These are phyloP conservation scores for Calonectria naviculata DNA, from an alignment of 2,329 filamentous ascomycete species.

Conservation along the genomic window DNA sequence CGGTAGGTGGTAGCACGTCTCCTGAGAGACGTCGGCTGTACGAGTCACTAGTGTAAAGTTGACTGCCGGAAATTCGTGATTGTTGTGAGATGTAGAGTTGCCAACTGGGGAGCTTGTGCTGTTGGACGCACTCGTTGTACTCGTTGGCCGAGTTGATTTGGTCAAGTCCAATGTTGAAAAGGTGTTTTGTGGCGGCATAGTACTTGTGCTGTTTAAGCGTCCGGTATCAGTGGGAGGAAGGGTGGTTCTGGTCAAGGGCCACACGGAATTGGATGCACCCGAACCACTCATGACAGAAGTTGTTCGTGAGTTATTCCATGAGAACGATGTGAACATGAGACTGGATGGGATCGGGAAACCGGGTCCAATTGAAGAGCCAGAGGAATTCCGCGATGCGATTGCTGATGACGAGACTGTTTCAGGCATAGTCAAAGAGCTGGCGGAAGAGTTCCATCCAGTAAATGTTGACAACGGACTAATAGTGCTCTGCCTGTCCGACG, in stretches of 20 bases:
- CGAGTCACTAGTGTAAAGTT: conserved; percentile 48
- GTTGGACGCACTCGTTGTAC: conserved; percentile 5
- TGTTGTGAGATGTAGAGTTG: conserved; percentile 22
- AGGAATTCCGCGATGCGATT: neutral
- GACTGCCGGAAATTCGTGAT: conserved; percentile 37
- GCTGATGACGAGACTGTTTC: neutral
- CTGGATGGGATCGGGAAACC: neutral
- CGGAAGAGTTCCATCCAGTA: conserved; percentile 11
- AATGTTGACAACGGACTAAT: neutral
- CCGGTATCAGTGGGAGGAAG: neutral
- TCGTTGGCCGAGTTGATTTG: neutral
- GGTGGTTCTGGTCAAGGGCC: neutral
- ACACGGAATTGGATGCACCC: neutral
- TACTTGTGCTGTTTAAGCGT: neutral
- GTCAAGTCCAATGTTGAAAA: neutral
- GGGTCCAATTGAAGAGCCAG: neutral
- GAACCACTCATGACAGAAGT: neutral
- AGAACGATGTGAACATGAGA: neutral
- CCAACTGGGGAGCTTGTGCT: conserved; percentile 16
- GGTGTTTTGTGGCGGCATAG: neutral
- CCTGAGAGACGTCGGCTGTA: conserved; percentile 38
- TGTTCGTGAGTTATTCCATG: neutral
- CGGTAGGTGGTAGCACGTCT: conserved; percentile 46
- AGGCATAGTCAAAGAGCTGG: neutral
- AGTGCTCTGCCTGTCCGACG: neutral